A percentile compares a stretch with the other conserved stretches of the same genome.
Conservation (phyloP, 768 basidiomycete species). For the Auricularia sp. region DNA sequence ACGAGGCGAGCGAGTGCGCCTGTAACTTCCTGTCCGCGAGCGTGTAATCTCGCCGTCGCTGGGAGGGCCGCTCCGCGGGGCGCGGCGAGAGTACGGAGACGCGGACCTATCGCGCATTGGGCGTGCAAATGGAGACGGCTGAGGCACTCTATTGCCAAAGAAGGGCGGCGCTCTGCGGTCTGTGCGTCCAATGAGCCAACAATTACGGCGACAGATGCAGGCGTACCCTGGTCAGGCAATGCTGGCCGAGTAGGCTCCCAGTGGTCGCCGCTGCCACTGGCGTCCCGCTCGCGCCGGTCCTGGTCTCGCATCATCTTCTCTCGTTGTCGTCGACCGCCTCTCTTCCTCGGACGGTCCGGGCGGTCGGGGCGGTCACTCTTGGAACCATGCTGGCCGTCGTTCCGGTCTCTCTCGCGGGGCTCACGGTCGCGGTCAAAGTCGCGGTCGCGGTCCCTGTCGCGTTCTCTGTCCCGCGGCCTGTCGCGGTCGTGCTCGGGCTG, state of each 20-base stretch:
- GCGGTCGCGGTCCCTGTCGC: not conserved
- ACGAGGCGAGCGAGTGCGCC: constrained; percentile 6
- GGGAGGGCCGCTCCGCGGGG: not conserved
- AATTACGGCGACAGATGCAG: too few relatives aligned
- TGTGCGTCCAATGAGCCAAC: too few relatives aligned
- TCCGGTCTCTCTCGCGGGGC: not conserved
- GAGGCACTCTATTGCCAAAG: not conserved
- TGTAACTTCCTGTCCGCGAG: not conserved
- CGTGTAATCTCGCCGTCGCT: not conserved
- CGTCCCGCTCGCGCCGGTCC: not conserved
- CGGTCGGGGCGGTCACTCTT: too few relatives aligned
- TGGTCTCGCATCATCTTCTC: too few relatives aligned
- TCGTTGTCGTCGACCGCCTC: too few relatives aligned
- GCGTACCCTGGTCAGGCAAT: too few relatives aligned
- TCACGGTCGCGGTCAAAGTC: not conserved
- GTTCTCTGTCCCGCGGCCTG: not conserved
- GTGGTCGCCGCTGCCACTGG: too few relatives aligned
- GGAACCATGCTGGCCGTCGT: not conserved
- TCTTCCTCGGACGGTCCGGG: too few relatives aligned
- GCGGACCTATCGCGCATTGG: constrained; percentile 3
- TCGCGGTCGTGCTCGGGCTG: not conserved
- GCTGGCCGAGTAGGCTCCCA: too few relatives aligned
- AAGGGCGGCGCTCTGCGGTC: not conserved
- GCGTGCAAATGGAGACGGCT: not conserved
- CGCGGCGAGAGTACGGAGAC: not conserved